Evolutionary conservation across 202 grass and related monocot genomes (phyloP).

Genomic region (Digitaria exilis): DNA sequence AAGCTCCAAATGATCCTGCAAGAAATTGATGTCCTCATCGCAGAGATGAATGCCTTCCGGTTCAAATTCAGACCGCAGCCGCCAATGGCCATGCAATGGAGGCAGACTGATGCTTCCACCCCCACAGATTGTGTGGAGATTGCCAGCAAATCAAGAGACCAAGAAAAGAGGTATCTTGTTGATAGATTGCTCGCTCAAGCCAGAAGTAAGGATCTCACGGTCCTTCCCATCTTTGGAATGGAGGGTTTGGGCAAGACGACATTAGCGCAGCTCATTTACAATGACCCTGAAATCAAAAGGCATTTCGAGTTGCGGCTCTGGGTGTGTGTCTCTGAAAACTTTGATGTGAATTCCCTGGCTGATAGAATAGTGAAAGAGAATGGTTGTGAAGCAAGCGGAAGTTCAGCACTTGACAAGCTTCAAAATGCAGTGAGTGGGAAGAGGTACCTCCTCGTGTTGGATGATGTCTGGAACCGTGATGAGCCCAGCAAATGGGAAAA

Average conservation of each 20-base stretch:
- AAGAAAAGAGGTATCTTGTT: not conserved
- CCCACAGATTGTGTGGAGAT: not conserved
- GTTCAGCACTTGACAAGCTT: not conserved
- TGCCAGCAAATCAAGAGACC: not conserved
- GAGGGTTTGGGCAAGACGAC: slow-evolving; percentile 2
- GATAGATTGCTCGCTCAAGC: not conserved
- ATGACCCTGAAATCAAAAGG: not conserved
- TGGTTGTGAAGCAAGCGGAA: not conserved
- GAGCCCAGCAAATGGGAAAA: not conserved
- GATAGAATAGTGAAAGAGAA: not conserved
- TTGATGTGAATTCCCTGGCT: slow-evolving; percentile 1
- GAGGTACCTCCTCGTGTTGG: not conserved
- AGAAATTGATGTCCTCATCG: slow-evolving; percentile 7
- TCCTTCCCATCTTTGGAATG: not conserved
- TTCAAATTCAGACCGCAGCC: not conserved
- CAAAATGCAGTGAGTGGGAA: not conserved
- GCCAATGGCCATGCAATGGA: not conserved
- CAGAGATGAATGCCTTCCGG: not conserved
- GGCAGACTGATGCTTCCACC: not conserved
- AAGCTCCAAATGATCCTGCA: not conserved
- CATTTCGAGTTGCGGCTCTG: slow-evolving; percentile 28
- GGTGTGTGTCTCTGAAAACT: slow-evolving; percentile 41
- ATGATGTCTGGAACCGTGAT: not conserved
- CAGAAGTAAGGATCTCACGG: not conserved
- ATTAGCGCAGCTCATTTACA: slow-evolving; percentile 26